Base-by-base conservation (phyloP, 768 basidiomycete genomes). In the Suillus plorans region DNA sequence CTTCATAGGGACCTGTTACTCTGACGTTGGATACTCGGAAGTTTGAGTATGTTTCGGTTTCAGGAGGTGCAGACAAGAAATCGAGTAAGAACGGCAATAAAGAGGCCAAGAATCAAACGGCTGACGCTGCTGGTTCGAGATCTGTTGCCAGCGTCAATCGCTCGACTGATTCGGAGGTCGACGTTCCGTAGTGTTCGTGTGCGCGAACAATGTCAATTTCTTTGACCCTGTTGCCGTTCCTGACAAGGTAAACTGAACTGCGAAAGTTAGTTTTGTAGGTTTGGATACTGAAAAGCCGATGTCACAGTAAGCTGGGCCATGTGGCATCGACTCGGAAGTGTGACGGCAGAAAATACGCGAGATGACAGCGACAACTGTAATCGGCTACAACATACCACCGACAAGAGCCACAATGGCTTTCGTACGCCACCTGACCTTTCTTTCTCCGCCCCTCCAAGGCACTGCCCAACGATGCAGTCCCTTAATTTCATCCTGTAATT, bases 11-110 rank as follows among this genome's bases (percentile, higher is more conserved):
- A 3, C 93, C 93, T 63, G 86, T 95, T 34, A 94, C 92, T 13
- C 89, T 95, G 66, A 93, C 90, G 0, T 80, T 95, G 44, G 93
- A 95, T 76, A 88, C 91, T 34, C 86, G 90, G 58, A 92, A 89
- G 73, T 91, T 86, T 61, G 89, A 90, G 78, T 91, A 90, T 70
- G 69, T 88, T 47, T 73, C 78, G 6, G 58, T 31, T 49, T 56
- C 67, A 64, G 55, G 52, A n/a, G 39, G 42, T 42, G 20, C 66
- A 12, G 63, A 67, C 25, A 58, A 58, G 57, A 42, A 42, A 41
- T 41, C 57, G 41, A 59, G 25, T 13, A 12, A 18, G 18, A 59
- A 59, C 18, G 6, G 39, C 25, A 59, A 28, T 10, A 42, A 59
- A 20, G 41, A 20, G 20, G 20, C 31, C 41, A 31, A 42, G 39